Evolutionary conservation across 352 stramenopile species (phyloP).

Genomic region (Pythium myriotylum): DNA sequence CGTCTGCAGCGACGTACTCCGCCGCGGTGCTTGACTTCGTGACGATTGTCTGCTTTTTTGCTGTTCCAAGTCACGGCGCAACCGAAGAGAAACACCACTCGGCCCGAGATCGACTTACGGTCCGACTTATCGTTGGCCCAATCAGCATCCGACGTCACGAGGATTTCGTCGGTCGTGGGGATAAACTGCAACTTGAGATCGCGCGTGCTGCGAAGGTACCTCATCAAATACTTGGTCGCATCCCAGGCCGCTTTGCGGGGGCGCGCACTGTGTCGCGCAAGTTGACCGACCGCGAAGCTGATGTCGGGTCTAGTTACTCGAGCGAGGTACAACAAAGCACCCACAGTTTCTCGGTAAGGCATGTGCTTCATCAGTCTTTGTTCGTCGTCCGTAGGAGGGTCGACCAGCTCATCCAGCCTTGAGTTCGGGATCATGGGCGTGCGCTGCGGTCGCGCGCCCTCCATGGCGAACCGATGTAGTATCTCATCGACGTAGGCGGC

Average conservation of each 20-base stretch:
- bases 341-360: conserved; percentile 8
- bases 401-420: background rate
- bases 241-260: conserved; percentile 9
- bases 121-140: conserved; percentile 21
- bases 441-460: background rate
- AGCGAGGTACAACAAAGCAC: background rate
- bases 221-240: conserved; percentile 15
- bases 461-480: conserved; percentile 9
- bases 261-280: background rate
- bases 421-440: conserved; percentile 14
- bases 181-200: background rate
- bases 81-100: conserved; percentile 20
- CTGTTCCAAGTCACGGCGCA: conserved; percentile 16
- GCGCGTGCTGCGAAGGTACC: conserved; percentile 5
- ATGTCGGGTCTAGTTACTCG: conserved; percentile 3
- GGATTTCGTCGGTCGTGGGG: background rate
- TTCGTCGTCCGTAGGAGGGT: background rate
- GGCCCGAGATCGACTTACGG: conserved; percentile 26
- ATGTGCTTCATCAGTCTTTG: background rate
- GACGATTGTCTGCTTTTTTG: conserved; percentile 28
- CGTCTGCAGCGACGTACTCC: conserved; percentile 15
- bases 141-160: conserved; percentile 22
- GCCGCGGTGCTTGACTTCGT: conserved; percentile 24
- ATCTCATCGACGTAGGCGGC: conserved; percentile 5
- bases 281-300: conserved; percentile 4